Evolutionary conservation across 768 basidiomycete species (phyloP).

Genomic region (Suillus brevipes): DNA sequence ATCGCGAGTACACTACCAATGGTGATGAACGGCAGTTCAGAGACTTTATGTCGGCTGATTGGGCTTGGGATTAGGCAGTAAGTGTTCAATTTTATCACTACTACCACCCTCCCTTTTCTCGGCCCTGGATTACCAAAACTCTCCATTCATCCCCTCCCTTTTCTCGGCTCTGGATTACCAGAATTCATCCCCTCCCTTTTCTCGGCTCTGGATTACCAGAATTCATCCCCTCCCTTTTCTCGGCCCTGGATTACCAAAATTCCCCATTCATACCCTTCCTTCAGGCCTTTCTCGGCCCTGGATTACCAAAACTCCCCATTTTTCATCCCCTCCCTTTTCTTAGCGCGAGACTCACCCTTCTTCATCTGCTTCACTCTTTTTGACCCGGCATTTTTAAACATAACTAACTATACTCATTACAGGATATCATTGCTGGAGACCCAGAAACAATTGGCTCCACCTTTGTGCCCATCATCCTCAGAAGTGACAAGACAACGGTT

Average conservation of each 20-base stretch:
- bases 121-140: too few species aligned
- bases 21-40: not conserved
- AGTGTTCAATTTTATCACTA: not conserved
- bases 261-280: too few species aligned
- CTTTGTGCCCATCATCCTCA: constrained; percentile 14
- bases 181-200: too few species aligned
- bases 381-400: not conserved
- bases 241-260: too few species aligned
- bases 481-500: constrained; percentile 13
- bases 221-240: too few species aligned
- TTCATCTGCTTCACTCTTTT: too few species aligned
- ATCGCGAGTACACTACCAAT: constrained; percentile 11
- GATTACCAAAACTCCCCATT: not conserved
- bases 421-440: constrained; percentile 14
- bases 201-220: too few species aligned
- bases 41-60: constrained; percentile 16
- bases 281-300: too few species aligned
- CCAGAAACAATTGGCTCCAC: constrained; percentile 25
- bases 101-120: too few species aligned
- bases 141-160: too few species aligned
- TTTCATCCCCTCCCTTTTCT: too few species aligned
- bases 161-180: too few species aligned
- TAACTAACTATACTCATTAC: not conserved
- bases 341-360: not conserved
- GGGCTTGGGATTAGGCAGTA: constrained; percentile 18